Percentiles rank a stretch among this genome's conserved stretches.
Evolutionary conservation across 495 filamentous ascomycete genomes (phyloP).

Genomic region (Penicillium lividum): DNA sequence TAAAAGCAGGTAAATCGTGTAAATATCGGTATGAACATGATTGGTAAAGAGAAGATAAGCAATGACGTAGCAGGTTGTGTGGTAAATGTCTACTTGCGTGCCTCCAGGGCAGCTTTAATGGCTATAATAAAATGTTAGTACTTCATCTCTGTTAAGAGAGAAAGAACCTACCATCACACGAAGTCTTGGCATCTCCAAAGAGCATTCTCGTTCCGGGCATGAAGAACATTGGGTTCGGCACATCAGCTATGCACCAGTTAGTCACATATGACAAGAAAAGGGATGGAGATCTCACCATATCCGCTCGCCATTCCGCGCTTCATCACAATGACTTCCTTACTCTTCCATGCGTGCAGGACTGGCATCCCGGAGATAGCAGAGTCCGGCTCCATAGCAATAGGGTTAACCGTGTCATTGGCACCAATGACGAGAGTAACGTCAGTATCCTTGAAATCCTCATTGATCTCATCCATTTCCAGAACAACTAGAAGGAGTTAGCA

Average conservation of each 20-base stretch:
- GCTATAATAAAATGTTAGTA: conserved; percentile 21
- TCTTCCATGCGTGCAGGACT: conserved; percentile 85
- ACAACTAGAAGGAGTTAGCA: conserved; percentile 50
- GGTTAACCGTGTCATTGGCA: conserved; percentile 84
- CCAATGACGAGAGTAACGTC: conserved; percentile 85
- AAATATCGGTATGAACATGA: not conserved
- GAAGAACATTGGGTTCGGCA: conserved; percentile 86
- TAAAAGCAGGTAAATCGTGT: not conserved
- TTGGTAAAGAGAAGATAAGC: not conserved
- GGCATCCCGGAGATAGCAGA: conserved; percentile 84
- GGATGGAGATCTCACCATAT: conserved; percentile 56
- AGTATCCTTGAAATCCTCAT: conserved; percentile 79
- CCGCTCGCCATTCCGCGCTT: conserved; percentile 80
- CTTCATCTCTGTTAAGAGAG: not conserved
- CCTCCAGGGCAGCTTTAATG: conserved; percentile 45
- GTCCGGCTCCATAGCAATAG: conserved; percentile 75
- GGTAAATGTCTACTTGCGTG: conserved; percentile 32
- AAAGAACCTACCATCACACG: conserved; percentile 61
- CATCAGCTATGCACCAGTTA: conserved; percentile 56
- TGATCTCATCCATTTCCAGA: conserved; percentile 88
- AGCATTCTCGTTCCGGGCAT: conserved; percentile 83
- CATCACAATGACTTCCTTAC: conserved; percentile 85
- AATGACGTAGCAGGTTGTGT: not conserved
- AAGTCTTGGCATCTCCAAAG: conserved; percentile 79
- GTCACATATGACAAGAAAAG: not conserved